Evolutionary conservation across 345 rosid genomes (phyloP).

Genomic region (sweet orange (Citrus sinensis)): DVS_A1.0 CM039165.1:31151501-31152000

Average conservation of each 20-base stretch:
- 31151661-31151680: conserved; percentile 47
- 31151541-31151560: conserved; percentile 38
- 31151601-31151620: conserved; percentile 88
- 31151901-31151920: background rate
- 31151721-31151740: background rate
- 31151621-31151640: conserved; percentile 76
- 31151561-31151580: conserved; percentile 46
- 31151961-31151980: too few relatives aligned
- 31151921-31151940: background rate
- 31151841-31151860: conserved; percentile 60
- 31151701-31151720: background rate
- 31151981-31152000: too few relatives aligned
- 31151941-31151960: background rate
- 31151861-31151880: conserved; percentile 64
- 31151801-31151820: conserved; percentile 69
- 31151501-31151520: conserved; percentile 73
- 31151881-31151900: too few relatives aligned
- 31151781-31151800: conserved; percentile 66
- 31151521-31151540: conserved; percentile 48
- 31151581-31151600: conserved; percentile 91
- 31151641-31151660: conserved; percentile 69
- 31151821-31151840: conserved; percentile 64
- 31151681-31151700: too few relatives aligned
- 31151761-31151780: conserved; percentile 61
- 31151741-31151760: conserved; percentile 45